Evolutionary conservation across 2,329 filamentous ascomycete genomes (phyloP).

Genomic region (Aspergillus brunneoviolaceus): DNA sequence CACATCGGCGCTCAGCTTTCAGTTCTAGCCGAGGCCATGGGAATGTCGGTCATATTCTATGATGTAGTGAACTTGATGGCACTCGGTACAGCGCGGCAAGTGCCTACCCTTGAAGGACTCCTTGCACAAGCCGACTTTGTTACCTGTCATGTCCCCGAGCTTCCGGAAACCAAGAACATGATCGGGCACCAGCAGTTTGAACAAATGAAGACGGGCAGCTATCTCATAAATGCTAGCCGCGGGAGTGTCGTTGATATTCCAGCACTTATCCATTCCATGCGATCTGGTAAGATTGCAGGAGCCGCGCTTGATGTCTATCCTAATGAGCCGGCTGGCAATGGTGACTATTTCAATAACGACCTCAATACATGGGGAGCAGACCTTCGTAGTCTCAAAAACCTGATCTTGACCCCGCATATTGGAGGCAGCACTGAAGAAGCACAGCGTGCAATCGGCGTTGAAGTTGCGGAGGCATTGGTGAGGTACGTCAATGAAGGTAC

Average conservation of each 20-base stretch:
- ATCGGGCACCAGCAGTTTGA: slow-evolving; percentile 76
- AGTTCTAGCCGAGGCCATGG: slow-evolving; percentile 94
- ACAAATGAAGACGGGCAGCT: slow-evolving; percentile 88
- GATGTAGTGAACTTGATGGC: slow-evolving; percentile 94
- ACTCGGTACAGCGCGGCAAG: slow-evolving; percentile 81
- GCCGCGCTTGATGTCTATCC: slow-evolving; percentile 97
- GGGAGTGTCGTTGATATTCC: slow-evolving; percentile 93
- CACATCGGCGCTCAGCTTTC: slow-evolving; percentile 97
- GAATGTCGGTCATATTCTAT: slow-evolving; percentile 97
- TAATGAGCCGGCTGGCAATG: slow-evolving; percentile 88
- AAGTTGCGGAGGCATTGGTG: slow-evolving; percentile 84
- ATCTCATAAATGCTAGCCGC: slow-evolving; percentile 93
- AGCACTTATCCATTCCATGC: slow-evolving; percentile 83
- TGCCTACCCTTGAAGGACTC: slow-evolving; percentile 72
- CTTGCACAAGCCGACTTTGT: slow-evolving; percentile 84
- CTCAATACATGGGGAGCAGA: slow-evolving; percentile 86
- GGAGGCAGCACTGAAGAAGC: slow-evolving; percentile 97
- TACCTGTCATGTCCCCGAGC: slow-evolving; percentile 89
- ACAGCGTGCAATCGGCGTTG: slow-evolving; percentile 90
- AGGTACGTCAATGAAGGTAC: slow-evolving; percentile 95
- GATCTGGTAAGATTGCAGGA: slow-evolving; percentile 81
- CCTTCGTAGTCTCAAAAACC: slow-evolving; percentile 79
- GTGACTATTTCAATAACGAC: slow-evolving; percentile 84
- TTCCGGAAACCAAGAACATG: slow-evolving; percentile 89
- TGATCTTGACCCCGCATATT: slow-evolving; percentile 95